phyloP scores from a whole-genome alignment of 2,329 filamentous ascomycete species.

The Teratosphaeriaceae sp. region DNA sequence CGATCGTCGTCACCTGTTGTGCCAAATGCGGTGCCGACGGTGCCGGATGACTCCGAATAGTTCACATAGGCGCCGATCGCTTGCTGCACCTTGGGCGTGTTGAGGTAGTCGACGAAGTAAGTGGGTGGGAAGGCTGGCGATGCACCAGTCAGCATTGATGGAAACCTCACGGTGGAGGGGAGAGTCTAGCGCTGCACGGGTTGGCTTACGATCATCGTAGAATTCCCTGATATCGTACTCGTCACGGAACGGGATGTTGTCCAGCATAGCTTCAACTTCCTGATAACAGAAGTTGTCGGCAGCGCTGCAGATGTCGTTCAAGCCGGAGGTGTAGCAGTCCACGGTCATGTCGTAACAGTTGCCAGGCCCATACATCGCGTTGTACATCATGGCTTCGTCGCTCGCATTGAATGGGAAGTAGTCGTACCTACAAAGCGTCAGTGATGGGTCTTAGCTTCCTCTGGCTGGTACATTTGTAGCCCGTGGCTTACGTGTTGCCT shows the following conservation, averaged over 20 bases:
- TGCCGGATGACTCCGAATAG: constrained; percentile 39
- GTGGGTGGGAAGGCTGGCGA: constrained; percentile 34
- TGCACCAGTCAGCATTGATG: constrained; percentile 51
- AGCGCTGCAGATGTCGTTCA: constrained; percentile 44
- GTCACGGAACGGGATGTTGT: constrained; percentile 46
- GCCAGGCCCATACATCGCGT: constrained; percentile 53
- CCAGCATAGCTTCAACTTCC: constrained; percentile 48
- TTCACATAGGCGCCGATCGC: constrained; percentile 54
- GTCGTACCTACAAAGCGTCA: constrained; percentile 36
- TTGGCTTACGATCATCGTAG: constrained; percentile 40
- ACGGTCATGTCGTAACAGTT: constrained; percentile 53
- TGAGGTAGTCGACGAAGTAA: constrained; percentile 50
- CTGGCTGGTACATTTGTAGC: not conserved
- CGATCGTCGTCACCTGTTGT: constrained; percentile 46
- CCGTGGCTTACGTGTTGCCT: not conserved
- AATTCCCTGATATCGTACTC: constrained; percentile 55
- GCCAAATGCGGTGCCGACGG: constrained; percentile 39
- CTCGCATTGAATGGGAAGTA: constrained; percentile 43
- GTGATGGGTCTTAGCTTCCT: not conserved
- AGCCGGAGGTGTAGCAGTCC: constrained; percentile 46
- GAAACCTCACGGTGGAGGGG: constrained; percentile 46
- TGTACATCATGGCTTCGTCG: constrained; percentile 41
- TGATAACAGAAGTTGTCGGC: constrained; percentile 51
- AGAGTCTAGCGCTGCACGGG: constrained; percentile 35
- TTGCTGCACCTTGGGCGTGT: constrained; percentile 48